Base-by-base conservation (phyloP, 495 filamentous ascomycete species). In the Penicillium steckii region DNA sequence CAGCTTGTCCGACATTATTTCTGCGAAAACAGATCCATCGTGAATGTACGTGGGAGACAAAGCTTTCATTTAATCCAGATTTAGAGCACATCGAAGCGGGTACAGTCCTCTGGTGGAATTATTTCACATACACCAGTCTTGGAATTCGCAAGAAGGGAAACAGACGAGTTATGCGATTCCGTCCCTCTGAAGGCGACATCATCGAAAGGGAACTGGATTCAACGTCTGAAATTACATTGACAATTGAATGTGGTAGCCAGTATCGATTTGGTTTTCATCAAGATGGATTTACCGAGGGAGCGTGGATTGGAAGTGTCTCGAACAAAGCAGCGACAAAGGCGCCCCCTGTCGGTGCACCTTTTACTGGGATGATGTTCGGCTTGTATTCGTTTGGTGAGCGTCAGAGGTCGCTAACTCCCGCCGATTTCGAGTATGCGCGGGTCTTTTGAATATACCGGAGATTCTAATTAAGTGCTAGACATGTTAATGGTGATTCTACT, bases 331-430 rank as follows among this genome's bases (percentile, higher is more conserved):
- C 73, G 40, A 66, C 65, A 0, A 50, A 55, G 26, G 51, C 62
- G 17, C 68, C 74, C 6, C 59, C 67, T 1, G 60, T 75, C 2
- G 73, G 74, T 0, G 66, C 62, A 0, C 46, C 57, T 1, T 76
- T 77, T 44, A 70, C 68, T 15, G 73, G 73, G 8, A 66, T 73
- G 63, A 73, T 76, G 73, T 49, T 75, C 27, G 73, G 75, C 1
- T 9, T 76, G 17, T 78, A 78, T 59, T 53, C 68, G n/a, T 73
- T 73, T 62, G 73, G 72, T 10, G 69, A 74, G 29, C 54, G 62
- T 0, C 70, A 76, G 29, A 49, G 60, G n/a, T 70, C 66, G 32
- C 51, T 71, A 32, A 56, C 47, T 15, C 71, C 75, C 7, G 75
- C 73, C 2, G 75, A 76, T 43, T 76, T 78, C 57, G 48, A 47